A percentile compares a stretch with the other conserved stretches of the same genome.
phyloP scores from a whole-genome alignment of 805 yeast genomes.

The Saccharomyces jurei region DNA sequence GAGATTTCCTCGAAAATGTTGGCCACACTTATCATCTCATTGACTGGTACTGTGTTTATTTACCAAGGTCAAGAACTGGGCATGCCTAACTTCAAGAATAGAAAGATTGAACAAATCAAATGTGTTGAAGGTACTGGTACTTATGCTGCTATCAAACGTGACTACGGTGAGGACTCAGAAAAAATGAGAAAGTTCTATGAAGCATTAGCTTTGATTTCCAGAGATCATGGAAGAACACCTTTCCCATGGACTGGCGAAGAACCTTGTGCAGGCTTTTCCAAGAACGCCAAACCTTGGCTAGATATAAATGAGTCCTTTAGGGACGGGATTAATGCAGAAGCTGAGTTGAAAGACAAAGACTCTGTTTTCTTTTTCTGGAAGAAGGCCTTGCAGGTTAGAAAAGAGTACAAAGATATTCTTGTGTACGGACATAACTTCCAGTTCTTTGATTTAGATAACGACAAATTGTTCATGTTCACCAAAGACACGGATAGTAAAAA shows the following conservation, averaged over 20 bases:
- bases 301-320: background rate
- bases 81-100: background rate
- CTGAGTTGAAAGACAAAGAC: background rate
- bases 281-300: background rate
- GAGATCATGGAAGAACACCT: background rate
- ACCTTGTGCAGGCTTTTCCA: background rate
- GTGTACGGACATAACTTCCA: background rate
- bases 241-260: background rate
- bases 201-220: background rate
- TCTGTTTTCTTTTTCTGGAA: background rate
- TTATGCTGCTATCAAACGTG: background rate
- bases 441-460: background rate
- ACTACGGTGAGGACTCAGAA: background rate
- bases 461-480: background rate
- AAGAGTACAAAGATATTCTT: slow-evolving; percentile 38
- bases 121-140: background rate
- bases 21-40: background rate
- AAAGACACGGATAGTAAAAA: background rate
- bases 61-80: background rate
- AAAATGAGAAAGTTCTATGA: background rate
- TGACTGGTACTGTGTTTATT: background rate
- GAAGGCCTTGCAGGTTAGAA: background rate
- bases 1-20: background rate
- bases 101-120: background rate
- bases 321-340: background rate